Evolutionary conservation across 2,329 filamentous ascomycete genomes (phyloP), one percentile per base, ranked within the genome.

Genomic region (Cladosporium oxysporum): DNA sequence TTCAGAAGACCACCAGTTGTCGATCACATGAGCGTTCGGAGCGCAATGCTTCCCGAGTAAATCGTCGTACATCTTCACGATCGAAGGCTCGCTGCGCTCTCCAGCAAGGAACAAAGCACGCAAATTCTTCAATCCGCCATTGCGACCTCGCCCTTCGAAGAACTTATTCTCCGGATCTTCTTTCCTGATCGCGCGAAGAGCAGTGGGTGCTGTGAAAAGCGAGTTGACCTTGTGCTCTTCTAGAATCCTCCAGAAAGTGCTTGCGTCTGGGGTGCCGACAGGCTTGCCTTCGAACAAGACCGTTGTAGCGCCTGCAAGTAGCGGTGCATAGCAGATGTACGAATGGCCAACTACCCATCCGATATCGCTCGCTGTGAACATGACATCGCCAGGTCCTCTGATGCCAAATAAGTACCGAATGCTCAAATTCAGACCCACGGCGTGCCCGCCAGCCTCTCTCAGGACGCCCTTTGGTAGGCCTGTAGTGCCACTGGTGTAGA

Each of bases 221-320:
- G 87, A 86, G 68, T 91, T 96, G 64, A 96, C 92, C 73, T 89
- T 89, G 81, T 97, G 90, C 72, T 96, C 91, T 70, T 93, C 89
- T 4, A 96, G 65, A 21, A 97, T 87, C 2, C 93, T 84, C 93
- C 93, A 98, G 76, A 97, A 95, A 0, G 90, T 90, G 6, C 91
- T 90, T 0, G 92, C 91, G 72, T 97, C 89, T 0, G 93, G 93
- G 0, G 93, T 97, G 5, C 93, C 93, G 14, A 97, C 84, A 0
- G 93, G 93, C 71, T 97, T 97, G n/a, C 93, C 94, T 79, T 97
- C 93, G 76, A 93, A 97, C 0, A 97, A 82, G 1, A 97, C 87
- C 0, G 92, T 96, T 1, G 93, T 89, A 1, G 93, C 93, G 5
- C 93, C 93, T 0, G 90, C 87, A 1, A 97, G 85, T 6, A 98